These are phyloP conservation scores for Rosa hybrid DNA, from an alignment of 331 rosid species.

Conservation along the genomic window DNA sequence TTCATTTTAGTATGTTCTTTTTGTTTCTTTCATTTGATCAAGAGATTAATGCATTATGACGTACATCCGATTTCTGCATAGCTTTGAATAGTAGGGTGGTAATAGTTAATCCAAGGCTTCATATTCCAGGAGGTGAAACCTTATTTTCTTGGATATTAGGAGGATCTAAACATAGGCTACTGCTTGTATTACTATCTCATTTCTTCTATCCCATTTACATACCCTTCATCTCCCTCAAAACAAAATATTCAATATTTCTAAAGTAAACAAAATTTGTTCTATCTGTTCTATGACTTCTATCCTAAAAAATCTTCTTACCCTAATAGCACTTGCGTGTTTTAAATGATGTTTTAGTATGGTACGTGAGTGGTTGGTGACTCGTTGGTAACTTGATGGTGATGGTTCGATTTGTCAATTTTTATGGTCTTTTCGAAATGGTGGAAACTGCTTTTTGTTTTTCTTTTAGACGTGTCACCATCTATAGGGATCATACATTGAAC, in stretches of 20 bases:
- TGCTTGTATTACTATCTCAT: background rate
- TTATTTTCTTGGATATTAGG: background rate
- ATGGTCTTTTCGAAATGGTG: background rate
- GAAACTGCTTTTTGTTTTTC: background rate
- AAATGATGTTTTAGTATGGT: background rate
- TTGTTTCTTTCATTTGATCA: background rate
- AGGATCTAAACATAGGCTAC: background rate
- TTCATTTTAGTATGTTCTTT: background rate
- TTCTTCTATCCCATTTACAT: background rate
- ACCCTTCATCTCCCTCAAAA: background rate
- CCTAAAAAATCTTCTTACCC: background rate
- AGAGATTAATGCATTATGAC: background rate
- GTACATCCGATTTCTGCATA: background rate
- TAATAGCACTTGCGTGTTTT: background rate
- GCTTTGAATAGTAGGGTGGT: background rate
- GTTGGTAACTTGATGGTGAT: background rate
- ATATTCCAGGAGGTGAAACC: background rate
- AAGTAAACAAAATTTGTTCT: background rate
- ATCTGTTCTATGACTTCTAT: background rate
- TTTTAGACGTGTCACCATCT: background rate
- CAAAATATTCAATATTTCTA: no score
- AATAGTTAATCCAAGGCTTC: background rate
- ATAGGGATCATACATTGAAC: background rate
- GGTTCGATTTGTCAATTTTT: background rate
- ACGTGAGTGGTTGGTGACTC: background rate